Evolutionary conservation across 306 rosid genomes (phyloP).

Genomic region (Ochetophila trinervis): DNA sequence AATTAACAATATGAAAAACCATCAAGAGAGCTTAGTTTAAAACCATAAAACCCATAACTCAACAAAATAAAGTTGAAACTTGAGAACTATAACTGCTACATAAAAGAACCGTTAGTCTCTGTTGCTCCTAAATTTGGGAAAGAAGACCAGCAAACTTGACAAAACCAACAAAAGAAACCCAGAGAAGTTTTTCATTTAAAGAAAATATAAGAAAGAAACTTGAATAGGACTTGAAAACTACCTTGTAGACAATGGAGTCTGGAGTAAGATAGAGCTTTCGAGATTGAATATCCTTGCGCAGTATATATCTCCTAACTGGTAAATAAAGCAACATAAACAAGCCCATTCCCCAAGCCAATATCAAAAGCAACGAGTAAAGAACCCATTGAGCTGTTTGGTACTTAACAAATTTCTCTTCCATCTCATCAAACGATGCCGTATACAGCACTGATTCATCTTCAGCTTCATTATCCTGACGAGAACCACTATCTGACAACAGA

Average conservation of each 20-base stretch:
- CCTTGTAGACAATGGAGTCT: constrained; percentile 76
- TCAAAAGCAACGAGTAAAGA: constrained; percentile 60
- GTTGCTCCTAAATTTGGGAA: too few species aligned
- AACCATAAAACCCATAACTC: too few species aligned
- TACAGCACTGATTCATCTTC: constrained; percentile 52
- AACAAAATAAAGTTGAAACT: too few species aligned
- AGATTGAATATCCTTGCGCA: constrained; percentile 66
- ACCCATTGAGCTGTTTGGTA: constrained; percentile 71
- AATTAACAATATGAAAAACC: not conserved
- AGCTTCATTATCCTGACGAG: constrained; percentile 19
- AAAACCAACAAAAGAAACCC: not conserved
- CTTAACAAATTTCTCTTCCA: constrained; percentile 63
- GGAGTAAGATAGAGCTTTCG: constrained; percentile 74
- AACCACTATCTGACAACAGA: constrained; percentile 33
- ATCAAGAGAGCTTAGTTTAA: not conserved
- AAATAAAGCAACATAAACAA: constrained; percentile 74
- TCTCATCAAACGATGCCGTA: constrained; percentile 71
- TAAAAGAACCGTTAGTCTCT: too few species aligned
- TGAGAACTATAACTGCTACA: too few species aligned
- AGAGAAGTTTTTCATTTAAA: not conserved
- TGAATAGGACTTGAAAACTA: constrained; percentile 6
- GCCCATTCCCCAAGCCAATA: constrained; percentile 90
- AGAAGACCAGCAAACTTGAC: too few species aligned
- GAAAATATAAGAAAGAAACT: not conserved
- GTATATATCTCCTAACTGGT: constrained; percentile 63